Percentiles rank a stretch among this genome's conserved stretches.
These are phyloP conservation scores for Mortierella polycephala DNA, from an alignment of 371 early-diverging fungal genomes.

Conservation along the genomic window DNA sequence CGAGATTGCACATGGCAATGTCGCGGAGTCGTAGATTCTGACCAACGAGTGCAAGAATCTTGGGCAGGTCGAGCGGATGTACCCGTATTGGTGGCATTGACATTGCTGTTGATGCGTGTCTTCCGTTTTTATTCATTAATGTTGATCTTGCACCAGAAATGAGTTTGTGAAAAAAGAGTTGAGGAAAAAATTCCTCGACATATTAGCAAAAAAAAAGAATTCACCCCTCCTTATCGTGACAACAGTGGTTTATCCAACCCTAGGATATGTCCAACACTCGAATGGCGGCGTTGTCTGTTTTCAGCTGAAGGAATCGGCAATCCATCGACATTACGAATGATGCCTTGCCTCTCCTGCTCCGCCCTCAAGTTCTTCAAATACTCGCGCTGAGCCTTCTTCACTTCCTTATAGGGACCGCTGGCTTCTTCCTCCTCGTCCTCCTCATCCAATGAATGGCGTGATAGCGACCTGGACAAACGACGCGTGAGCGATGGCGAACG, in stretches of 20 bases:
- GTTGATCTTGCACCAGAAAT: no score
- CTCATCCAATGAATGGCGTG: constrained; percentile 8
- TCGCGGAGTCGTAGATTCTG: no score
- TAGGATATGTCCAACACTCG: not conserved
- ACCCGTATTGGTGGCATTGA: no score
- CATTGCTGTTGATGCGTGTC: no score
- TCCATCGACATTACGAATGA: not conserved
- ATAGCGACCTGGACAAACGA: constrained; percentile 21
- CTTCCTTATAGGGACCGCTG: not conserved
- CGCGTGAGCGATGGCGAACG: constrained; percentile 17
- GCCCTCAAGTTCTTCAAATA: not conserved
- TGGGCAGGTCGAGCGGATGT: no score
- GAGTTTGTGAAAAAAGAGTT: no score
- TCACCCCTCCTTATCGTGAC: not conserved
- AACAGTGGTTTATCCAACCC: not conserved
- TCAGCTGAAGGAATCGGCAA: not conserved
- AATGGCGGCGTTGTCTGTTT: not conserved
- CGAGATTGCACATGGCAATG: no score
- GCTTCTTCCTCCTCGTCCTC: not conserved
- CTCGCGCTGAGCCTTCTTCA: not conserved
- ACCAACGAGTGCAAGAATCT: no score
- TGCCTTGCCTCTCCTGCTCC: not conserved
- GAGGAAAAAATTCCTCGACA: no score
- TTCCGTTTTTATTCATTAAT: no score
- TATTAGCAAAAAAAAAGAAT: no score